Base-by-base conservation (phyloP, 1,284 basidiomycete genomes). In the Phylloboletellus chloephorus region DNA sequence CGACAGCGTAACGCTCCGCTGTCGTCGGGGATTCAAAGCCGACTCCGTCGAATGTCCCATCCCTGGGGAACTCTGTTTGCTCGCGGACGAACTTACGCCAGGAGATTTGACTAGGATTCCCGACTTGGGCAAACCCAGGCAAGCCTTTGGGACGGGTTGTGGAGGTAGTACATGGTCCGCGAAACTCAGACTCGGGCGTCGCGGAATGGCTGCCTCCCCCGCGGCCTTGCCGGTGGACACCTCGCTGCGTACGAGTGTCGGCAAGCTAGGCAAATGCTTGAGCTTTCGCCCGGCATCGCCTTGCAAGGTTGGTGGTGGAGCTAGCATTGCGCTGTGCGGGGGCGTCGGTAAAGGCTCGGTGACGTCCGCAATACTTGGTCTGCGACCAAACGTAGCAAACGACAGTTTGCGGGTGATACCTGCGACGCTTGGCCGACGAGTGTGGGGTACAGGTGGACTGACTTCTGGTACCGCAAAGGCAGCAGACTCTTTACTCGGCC, bases 321-420 rank as follows among this genome's bases (percentile, higher is more conserved):
- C 54, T 16, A 43, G 6, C 2, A 25, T 51, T 6, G 50, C 31
- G 20, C 44, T 54, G 3, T 19, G 41, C 8, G 52, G 46, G 9
- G 41, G 52, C 17, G 52, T 39, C 5, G 54, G 54, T 19, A 51
- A 22, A 28, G 53, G 44, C 17, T 48, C 41, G 3, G 29, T 35
- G 28, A 58, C 34, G 12, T 58, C 57, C 19, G 42, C 35, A n/a
- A 49, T 8, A 11, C 59, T 58, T 2, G 48, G 51, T 33, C 45
- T 51, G 19, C 55, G 59, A 26, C 43, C 31, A 26, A 59, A 59
- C 19, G 48, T 49, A 12, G 50, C 57, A 38, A 58, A 58, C 2
- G 59, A 63, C 8, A 59, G 22, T 37, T 59, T 63, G 11, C 53
- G 61, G 3, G 58, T 60, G 25, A 59, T 57, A 17, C 47, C 57